Evolutionary conservation across 2,329 filamentous ascomycete genomes (phyloP), one percentile per base, ranked within the genome.

Genomic region (Pyrenochaeta sp.): DNA sequence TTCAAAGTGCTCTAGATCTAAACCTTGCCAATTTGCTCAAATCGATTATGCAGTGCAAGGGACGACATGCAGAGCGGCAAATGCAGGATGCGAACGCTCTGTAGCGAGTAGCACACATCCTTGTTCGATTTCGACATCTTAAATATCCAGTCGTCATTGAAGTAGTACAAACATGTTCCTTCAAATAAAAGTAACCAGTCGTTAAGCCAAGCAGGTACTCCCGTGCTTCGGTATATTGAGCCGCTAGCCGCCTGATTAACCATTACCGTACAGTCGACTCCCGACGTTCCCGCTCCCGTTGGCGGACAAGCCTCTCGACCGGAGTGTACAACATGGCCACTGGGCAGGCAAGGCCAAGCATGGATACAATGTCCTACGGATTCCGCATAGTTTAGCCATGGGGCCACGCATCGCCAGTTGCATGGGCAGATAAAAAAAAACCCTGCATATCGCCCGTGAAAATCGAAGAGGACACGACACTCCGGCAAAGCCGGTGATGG

Each of bases 21-120:
- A n/a, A 31, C 35, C 17, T 6, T 37, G 20, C 36, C 15, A 15
- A 21, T 15, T 21, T 29, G 46, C 43, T 49, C 44, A 41, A 56
- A 45, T 56, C 27, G 42, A 58, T 23, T 49, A 56, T 62, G 62
- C 52, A 21, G 59, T 64, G 45, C 27, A 43, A 58, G 31, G 21
- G 30, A 46, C 20, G n/a, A 23, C 17, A 31, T 47, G 31, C 42
- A 46, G 45, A 36, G 29, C 39, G 49, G 57, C 36, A 46, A 46
- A 58, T 54, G 29, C 17, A 31, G 45, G 54, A 48, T 54, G 54
- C 54, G 57, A 64, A 56, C 52, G 30, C 21, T 44, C 47, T 33
- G 27, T 3, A 49, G 43, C 49, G 43, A 47, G 39, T 27, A 17
- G 30, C 49, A 29, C 45, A 33, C 15, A 58, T 47, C 56, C 62